These are phyloP conservation scores for Parachlorella kessleri DNA, from an alignment of 139 green algal species.

Conservation along the genomic window DNA sequence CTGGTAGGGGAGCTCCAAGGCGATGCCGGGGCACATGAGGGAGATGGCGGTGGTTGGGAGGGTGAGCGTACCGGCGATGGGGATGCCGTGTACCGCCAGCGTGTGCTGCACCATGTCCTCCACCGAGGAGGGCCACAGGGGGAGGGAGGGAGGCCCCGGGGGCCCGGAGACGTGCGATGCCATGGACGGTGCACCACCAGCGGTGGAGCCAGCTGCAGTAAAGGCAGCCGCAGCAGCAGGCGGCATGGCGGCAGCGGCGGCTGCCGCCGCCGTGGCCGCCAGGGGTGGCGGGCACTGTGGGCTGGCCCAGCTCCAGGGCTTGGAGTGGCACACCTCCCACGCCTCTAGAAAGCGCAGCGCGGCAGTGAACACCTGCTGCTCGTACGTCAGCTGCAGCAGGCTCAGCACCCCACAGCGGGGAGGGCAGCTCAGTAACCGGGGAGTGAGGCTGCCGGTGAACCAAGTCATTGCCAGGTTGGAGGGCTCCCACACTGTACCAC, in stretches of 20 bases:
- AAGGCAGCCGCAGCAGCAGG: background rate
- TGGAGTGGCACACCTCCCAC: slow-evolving; percentile 8
- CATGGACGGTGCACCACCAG: too few species aligned
- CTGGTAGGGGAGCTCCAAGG: slow-evolving; percentile 35
- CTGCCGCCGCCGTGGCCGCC: background rate
- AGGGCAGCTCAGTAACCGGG: too few species aligned
- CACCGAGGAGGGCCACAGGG: slow-evolving; percentile 4
- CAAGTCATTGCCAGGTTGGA: too few species aligned
- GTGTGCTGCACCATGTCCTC: slow-evolving; percentile 30
- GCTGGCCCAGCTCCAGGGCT: slow-evolving; percentile 30
- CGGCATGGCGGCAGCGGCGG: background rate
- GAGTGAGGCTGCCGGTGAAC: too few species aligned
- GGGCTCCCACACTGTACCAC: too few species aligned
- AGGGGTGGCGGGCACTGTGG: background rate
- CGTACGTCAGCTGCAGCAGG: slow-evolving; percentile 21
- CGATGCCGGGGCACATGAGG: slow-evolving; percentile 37
- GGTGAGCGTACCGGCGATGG: slow-evolving; percentile 13
- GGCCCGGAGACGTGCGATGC: background rate
- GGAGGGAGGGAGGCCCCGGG: slow-evolving; percentile 9
- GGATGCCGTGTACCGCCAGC: background rate
- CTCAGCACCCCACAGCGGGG: background rate
- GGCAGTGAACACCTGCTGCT: slow-evolving; percentile 1
- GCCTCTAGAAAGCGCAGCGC: slow-evolving; percentile 18
- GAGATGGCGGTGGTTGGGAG: slow-evolving; percentile 2
- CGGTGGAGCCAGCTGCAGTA: background rate